These are phyloP conservation scores for Vitis rotundifolia DNA, from an alignment of 164 flowering plant species.

Conservation along the genomic window DNA sequence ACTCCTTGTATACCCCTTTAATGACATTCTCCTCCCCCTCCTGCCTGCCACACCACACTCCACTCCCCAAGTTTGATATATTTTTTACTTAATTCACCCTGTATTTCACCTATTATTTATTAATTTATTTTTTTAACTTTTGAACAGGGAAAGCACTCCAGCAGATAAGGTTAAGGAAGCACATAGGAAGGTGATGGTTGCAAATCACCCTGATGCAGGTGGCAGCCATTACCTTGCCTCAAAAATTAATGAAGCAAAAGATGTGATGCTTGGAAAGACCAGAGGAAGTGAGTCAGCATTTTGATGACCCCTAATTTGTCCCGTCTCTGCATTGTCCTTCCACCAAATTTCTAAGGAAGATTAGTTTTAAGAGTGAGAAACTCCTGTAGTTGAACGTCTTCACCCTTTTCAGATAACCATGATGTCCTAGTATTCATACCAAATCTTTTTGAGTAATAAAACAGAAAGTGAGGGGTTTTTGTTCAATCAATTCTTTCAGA, in stretches of 20 bases:
- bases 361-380: neutral
- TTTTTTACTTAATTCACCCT: neutral
- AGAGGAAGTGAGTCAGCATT: constrained; percentile 66
- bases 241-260: constrained; percentile 87
- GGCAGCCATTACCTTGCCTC: constrained; percentile 89
- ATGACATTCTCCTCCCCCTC: neutral
- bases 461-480: neutral
- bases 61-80: neutral
- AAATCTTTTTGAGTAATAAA: neutral
- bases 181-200: constrained; percentile 83
- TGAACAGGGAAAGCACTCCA: constrained; percentile 58
- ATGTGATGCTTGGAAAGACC: constrained; percentile 67
- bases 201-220: constrained; percentile 93
- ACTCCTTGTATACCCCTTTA: neutral
- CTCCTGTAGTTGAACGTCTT: neutral
- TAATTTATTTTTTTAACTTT: neutral
- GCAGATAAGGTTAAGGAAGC: constrained; percentile 81
- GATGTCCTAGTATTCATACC: neutral
- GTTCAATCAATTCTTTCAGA: neutral
- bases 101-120: neutral
- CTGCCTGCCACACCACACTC: too few relatives aligned
- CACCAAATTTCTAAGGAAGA: neutral
- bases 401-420: neutral
- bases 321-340: neutral
- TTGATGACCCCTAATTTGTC: constrained; percentile 25